These are phyloP conservation scores for Aspergillus diversus DNA, from an alignment of 495 filamentous ascomycete genomes.

Conservation along the genomic window DNA sequence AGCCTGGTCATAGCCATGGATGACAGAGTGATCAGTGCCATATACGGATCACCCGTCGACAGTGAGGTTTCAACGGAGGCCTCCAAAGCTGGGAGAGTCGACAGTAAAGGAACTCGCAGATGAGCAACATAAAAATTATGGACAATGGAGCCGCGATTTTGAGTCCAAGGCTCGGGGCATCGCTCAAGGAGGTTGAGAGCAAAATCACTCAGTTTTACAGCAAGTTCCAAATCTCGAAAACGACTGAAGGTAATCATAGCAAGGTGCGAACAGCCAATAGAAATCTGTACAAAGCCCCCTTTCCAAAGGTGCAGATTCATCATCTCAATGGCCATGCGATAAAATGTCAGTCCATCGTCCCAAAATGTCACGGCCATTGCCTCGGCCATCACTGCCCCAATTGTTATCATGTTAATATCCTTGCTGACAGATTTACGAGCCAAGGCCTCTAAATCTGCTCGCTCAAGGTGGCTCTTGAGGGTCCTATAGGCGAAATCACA, in stretches of 20 bases:
- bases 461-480: conserved; percentile 60
- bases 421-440: conserved; percentile 52
- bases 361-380: conserved; percentile 82
- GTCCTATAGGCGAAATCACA: conserved; percentile 73
- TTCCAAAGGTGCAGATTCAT: conserved; percentile 67
- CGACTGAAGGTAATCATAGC: conserved; percentile 72
- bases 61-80: conserved; percentile 71
- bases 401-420: conserved; percentile 61
- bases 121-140: conserved; percentile 77
- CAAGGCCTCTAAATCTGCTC: conserved; percentile 58
- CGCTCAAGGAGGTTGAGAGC: conserved; percentile 68
- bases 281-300: conserved; percentile 72
- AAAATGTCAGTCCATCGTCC: conserved; percentile 75
- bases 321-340: conserved; percentile 72
- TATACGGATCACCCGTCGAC: conserved; percentile 72
- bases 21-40: conserved; percentile 74
- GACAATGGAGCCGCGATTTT: conserved; percentile 71
- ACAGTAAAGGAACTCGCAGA: conserved; percentile 63
- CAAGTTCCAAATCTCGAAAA: conserved; percentile 73
- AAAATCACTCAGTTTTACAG: conserved; percentile 62
- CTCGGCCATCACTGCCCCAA: conserved; percentile 77
- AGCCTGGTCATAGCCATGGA: conserved; percentile 71
- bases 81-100: conserved; percentile 65
- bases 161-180: conserved; percentile 68
- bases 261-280: conserved; percentile 75